Evolutionary conservation across 225 moss, liverwort and hornwort genomes (phyloP).

Genomic region (Lunularia cruciata): DNA sequence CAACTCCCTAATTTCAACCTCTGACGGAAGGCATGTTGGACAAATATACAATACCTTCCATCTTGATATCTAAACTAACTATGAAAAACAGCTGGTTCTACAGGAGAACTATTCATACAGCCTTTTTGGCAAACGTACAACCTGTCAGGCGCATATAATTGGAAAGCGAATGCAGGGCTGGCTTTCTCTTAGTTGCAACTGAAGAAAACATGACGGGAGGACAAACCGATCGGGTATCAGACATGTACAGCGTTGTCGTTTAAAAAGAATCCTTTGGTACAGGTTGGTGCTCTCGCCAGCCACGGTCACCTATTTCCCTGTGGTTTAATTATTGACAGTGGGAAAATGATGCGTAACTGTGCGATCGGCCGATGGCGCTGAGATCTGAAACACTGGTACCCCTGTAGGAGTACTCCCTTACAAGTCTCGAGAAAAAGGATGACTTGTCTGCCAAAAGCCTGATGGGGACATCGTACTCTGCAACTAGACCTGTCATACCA

Average conservation of each 20-base stretch:
- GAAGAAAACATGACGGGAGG: background rate
- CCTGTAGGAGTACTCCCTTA: slow-evolving; percentile 66
- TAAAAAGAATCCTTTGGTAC: background rate
- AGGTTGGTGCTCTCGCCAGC: background rate
- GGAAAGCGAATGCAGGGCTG: background rate
- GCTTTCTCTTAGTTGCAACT: background rate
- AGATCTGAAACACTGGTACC: slow-evolving; percentile 43
- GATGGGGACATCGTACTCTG: slow-evolving; percentile 62
- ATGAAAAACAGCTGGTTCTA: background rate
- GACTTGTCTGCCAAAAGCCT: slow-evolving; percentile 56
- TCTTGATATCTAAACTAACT: background rate
- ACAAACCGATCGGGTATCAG: background rate
- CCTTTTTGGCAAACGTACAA: background rate
- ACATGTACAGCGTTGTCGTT: slow-evolving; percentile 4
- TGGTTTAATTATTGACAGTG: background rate
- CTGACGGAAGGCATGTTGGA: slow-evolving; percentile 8
- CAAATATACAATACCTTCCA: slow-evolving; percentile 14
- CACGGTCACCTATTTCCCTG: background rate
- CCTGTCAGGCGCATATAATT: background rate
- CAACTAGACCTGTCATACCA: slow-evolving; percentile 56
- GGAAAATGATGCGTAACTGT: slow-evolving; percentile 8
- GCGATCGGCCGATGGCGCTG: slow-evolving; percentile 7
- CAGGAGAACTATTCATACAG: background rate
- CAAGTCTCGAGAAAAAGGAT: slow-evolving; percentile 76
- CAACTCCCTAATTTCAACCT: background rate